Evolutionary conservation across 2,329 filamentous ascomycete genomes (phyloP).

Genomic region (Sordariomycetes sp.): DNA sequence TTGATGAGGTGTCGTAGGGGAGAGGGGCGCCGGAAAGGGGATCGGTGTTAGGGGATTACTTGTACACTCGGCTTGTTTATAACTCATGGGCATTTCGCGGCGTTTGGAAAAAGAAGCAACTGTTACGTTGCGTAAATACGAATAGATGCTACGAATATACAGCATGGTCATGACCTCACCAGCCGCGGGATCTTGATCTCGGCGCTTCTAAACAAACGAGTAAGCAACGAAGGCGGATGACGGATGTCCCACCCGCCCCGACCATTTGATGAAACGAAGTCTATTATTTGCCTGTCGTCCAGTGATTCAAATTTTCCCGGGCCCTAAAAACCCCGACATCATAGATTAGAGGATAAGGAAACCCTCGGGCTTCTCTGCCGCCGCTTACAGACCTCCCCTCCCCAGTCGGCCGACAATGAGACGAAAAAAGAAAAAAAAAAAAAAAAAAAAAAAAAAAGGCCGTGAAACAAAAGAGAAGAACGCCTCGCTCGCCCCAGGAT

Average conservation of each 20-base stretch:
- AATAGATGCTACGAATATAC: not conserved
- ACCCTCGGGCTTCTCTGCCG: too few species aligned
- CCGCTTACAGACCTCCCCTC: too few species aligned
- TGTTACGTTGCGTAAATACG: not conserved
- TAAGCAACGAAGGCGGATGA: not conserved
- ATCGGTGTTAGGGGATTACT: not conserved
- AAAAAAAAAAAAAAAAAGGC: too few species aligned
- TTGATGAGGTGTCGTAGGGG: constrained; percentile 2
- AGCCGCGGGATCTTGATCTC: not conserved
- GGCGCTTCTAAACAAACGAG: not conserved
- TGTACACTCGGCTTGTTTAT: not conserved
- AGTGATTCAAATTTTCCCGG: too few species aligned
- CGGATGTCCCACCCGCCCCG: too few species aligned
- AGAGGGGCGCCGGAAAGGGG: not conserved
- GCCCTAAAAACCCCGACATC: too few species aligned
- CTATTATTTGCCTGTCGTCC: too few species aligned
- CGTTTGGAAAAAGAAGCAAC: not conserved
- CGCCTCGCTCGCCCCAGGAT: constrained; percentile 1
- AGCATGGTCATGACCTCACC: not conserved
- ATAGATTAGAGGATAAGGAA: too few species aligned
- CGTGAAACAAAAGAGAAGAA: not conserved
- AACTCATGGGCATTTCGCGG: not conserved
- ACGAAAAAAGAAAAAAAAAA: not conserved
- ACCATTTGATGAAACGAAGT: too few species aligned
- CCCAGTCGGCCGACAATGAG: too few species aligned